A percentile compares a stretch with the other conserved stretches of the same genome.
Evolutionary conservation across 73 alveolate genomes (phyloP).

Genomic region (Tetrahymena borealis): DNA sequence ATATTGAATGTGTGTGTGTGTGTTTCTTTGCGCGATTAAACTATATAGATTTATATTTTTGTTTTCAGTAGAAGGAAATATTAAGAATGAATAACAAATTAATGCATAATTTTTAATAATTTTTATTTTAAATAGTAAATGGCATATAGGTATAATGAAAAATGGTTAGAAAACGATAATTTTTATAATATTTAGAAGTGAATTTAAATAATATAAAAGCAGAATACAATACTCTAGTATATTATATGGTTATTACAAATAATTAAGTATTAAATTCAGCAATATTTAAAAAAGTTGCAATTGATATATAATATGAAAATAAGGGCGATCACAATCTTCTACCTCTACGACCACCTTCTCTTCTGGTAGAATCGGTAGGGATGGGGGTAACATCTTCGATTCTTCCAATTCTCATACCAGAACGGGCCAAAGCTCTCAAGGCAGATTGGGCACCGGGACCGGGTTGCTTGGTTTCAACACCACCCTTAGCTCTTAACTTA

Average conservation of each 20-base stretch:
- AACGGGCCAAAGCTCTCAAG: conserved; percentile 98
- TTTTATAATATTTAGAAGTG: background rate
- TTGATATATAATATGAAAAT: background rate
- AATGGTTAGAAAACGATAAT: background rate
- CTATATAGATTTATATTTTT: too few species aligned
- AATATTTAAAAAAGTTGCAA: background rate
- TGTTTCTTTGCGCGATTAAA: too few species aligned
- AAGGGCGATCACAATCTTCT: conserved; percentile 87
- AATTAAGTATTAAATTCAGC: background rate
- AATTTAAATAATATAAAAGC: background rate
- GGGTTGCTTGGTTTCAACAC: conserved; percentile 77
- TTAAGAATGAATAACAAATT: too few species aligned
- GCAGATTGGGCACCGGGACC: conserved; percentile 99
- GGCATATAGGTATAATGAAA: background rate
- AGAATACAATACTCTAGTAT: background rate
- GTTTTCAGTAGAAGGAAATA: too few species aligned
- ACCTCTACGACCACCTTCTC: conserved; percentile 99
- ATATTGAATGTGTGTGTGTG: too few species aligned
- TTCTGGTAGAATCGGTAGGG: conserved; percentile 98
- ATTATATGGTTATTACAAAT: background rate
- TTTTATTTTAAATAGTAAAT: too few species aligned
- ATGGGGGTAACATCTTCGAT: conserved; percentile 99
- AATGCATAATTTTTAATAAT: too few species aligned
- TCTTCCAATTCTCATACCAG: conserved; percentile 98
- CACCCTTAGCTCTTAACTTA: conserved; percentile 98